Conservation (phyloP, 1,284 basidiomycete species). For the Caloboletus firmus region DNA sequence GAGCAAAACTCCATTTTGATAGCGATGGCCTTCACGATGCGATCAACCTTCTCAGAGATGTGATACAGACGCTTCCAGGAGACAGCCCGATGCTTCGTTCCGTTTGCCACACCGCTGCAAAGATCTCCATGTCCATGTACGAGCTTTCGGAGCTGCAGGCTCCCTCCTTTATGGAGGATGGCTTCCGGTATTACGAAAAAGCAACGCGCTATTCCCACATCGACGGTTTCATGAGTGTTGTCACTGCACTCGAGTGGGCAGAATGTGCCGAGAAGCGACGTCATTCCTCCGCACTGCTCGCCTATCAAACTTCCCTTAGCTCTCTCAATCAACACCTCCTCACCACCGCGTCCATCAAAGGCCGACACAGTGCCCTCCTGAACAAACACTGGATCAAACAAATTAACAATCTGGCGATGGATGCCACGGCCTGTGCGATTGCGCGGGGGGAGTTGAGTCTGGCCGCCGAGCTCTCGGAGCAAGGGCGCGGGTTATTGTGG, state of each 20-base stretch:
- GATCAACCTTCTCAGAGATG: neutral
- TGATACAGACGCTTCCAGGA: constrained; percentile 7
- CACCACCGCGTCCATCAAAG: constrained; percentile 18
- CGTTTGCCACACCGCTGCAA: constrained; percentile 1
- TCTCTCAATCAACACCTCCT: constrained; percentile 24
- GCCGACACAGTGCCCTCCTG: constrained; percentile 14
- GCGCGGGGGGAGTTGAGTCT: constrained; percentile 14
- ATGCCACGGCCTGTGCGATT: constrained; percentile 32
- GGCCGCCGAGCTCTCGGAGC: constrained; percentile 31
- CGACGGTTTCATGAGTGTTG: constrained; percentile 6
- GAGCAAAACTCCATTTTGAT: neutral
- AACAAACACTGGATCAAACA: neutral
- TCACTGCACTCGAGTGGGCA: constrained; percentile 17
- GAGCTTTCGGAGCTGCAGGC: neutral
- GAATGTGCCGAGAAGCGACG: constrained; percentile 1
- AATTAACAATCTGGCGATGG: constrained; percentile 16
- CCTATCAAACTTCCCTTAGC: constrained; percentile 21
- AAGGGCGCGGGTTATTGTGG: constrained; percentile 31
- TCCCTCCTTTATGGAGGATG: constrained; percentile 14
- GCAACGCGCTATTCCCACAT: constrained; percentile 8
- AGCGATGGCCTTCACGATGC: constrained; percentile 1
- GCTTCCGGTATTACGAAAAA: constrained; percentile 13
- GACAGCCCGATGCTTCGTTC: neutral
- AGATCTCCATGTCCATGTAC: neutral
- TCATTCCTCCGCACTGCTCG: constrained; percentile 26